These are phyloP conservation scores for Leccinum arenicola DNA, from an alignment of 768 basidiomycete genomes.

Conservation along the genomic window DNA sequence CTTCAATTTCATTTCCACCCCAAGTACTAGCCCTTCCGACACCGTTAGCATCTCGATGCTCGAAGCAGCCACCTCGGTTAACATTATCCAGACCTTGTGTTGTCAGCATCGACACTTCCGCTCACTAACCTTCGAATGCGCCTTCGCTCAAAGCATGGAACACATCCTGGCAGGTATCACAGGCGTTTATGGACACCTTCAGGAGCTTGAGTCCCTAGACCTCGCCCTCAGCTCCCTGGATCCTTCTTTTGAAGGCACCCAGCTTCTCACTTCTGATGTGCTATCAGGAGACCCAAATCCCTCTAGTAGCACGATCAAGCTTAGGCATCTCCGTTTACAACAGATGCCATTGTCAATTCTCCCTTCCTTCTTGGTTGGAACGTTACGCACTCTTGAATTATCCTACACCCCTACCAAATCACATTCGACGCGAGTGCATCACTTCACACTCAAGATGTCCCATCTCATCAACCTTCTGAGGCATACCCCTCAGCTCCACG, in stretches of 20 bases:
- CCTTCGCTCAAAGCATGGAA: conserved; percentile 28
- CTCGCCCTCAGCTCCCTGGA: conserved; percentile 25
- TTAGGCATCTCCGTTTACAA: conserved; percentile 38
- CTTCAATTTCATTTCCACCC: conserved; percentile 33
- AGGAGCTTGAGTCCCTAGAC: conserved; percentile 28
- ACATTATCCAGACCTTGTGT: conserved; percentile 25
- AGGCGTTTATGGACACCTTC: conserved; percentile 13
- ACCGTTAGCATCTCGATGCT: conserved; percentile 15
- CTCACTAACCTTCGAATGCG: conserved; percentile 35
- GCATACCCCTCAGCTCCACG: conserved; percentile 39
- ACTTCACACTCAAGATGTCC: conserved; percentile 39
- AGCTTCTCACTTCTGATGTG: conserved; percentile 22
- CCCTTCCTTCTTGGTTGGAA: conserved; percentile 35
- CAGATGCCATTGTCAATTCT: conserved; percentile 41
- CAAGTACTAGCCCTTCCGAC: conserved; percentile 6
- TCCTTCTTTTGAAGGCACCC: conserved; percentile 28
- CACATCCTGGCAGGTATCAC: conserved; percentile 24
- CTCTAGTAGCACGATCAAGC: conserved; percentile 8
- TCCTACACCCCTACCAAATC: conserved; percentile 34
- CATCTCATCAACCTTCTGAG: conserved; percentile 36
- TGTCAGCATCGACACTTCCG: conserved; percentile 29
- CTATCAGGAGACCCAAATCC: conserved; percentile 11
- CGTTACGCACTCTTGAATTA: conserved; percentile 43
- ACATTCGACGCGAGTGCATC: conserved; percentile 20
- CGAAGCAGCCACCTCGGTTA: conserved; percentile 18